phyloP scores from a whole-genome alignment of 495 filamentous ascomycete species.

The Penicillium diatomitis region DNA sequence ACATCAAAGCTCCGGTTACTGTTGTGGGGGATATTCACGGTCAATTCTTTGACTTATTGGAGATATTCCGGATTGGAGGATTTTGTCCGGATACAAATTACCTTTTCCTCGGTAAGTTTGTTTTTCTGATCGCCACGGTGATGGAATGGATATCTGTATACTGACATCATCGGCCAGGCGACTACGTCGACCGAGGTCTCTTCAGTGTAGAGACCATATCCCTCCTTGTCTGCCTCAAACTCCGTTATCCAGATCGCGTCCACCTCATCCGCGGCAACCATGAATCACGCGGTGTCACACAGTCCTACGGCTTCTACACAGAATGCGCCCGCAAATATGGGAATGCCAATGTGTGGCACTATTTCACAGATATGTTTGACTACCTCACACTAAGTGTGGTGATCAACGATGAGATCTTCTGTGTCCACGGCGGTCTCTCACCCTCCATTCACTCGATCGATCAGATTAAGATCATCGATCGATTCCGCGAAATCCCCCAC shows the following conservation, averaged over 20 bases:
- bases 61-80: conserved; percentile 97
- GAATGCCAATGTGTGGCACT: conserved; percentile 97
- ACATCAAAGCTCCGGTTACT: conserved; percentile 92
- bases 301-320: conserved; percentile 98
- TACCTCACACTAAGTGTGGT: conserved; percentile 93
- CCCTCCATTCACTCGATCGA: conserved; percentile 97
- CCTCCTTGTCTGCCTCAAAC: conserved; percentile 86
- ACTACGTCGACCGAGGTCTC: conserved; percentile 95
- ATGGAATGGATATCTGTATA: conserved; percentile 1
- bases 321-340: conserved; percentile 97
- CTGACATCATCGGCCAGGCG: conserved; percentile 43
- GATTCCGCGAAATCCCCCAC: conserved; percentile 95
- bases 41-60: conserved; percentile 96
- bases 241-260: conserved; percentile 85
- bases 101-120: conserved; percentile 70
- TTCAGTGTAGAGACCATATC: conserved; percentile 98
- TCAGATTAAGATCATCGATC: conserved; percentile 98
- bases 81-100: conserved; percentile 97
- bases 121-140: conserved; percentile 8
- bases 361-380: conserved; percentile 99
- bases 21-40: conserved; percentile 98
- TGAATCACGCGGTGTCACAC: conserved; percentile 92
- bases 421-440: conserved; percentile 90
- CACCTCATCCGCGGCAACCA: conserved; percentile 95
- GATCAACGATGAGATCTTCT: conserved; percentile 98